Conservation (phyloP, 2,329 filamentous ascomycete genomes). For the Ophiostoma triangulosporum region DNA sequence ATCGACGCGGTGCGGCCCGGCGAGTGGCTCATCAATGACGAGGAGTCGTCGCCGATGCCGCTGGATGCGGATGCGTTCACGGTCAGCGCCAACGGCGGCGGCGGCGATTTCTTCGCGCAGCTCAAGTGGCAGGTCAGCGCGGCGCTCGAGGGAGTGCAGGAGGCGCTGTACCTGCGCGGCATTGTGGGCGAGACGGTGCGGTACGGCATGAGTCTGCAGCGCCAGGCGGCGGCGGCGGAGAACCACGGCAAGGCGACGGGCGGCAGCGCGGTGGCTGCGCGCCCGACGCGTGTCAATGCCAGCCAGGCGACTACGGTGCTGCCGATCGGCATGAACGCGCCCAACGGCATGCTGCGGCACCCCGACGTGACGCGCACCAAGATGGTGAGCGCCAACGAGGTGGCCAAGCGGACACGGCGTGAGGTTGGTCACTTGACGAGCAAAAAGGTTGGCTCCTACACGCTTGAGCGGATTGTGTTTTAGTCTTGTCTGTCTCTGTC, state of each 20-base stretch:
- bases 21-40: constrained; percentile 57
- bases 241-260: constrained; percentile 24
- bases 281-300: constrained; percentile 25
- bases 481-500: constrained; percentile 19
- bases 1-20: constrained; percentile 62
- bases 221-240: constrained; percentile 51
- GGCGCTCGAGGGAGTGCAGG: constrained; percentile 58
- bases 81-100: constrained; percentile 12
- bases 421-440: constrained; percentile 68
- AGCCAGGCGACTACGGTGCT: constrained; percentile 32
- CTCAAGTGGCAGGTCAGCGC: constrained; percentile 57
- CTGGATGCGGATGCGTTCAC: constrained; percentile 20
- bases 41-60: constrained; percentile 20
- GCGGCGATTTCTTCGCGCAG: constrained; percentile 47
- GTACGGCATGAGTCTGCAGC: constrained; percentile 30
- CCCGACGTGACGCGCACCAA: constrained; percentile 32
- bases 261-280: constrained; percentile 25
- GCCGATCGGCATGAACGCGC: constrained; percentile 58
- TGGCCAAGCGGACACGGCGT: constrained; percentile 52
- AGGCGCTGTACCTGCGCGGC: constrained; percentile 50
- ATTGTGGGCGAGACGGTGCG: constrained; percentile 52
- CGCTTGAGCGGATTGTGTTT: constrained; percentile 61
- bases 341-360: constrained; percentile 2
- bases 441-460: constrained; percentile 70
- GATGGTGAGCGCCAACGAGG: constrained; percentile 55